Conservation (phyloP, 148 eudicot species). For the Talinum fruticosum region DNA sequence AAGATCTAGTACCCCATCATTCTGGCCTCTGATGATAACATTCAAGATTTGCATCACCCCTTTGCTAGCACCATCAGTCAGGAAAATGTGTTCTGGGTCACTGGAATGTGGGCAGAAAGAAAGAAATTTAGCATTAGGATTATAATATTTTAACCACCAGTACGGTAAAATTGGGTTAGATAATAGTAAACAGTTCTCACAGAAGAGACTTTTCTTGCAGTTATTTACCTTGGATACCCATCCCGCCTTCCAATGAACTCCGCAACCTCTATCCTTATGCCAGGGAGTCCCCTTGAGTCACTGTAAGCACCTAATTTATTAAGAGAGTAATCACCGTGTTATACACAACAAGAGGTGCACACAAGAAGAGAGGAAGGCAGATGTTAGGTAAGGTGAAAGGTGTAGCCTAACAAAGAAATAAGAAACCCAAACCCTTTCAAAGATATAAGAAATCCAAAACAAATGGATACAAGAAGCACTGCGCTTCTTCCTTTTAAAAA, state of each 20-base stretch:
- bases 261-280: slow-evolving; percentile 85
- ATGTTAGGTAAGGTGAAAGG: not conserved
- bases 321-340: not conserved
- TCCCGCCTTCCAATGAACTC: slow-evolving; percentile 92
- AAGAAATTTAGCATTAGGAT: slow-evolving; percentile 7
- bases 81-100: slow-evolving; percentile 92
- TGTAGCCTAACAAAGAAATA: not conserved
- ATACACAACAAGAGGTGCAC: not conserved
- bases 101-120: slow-evolving; percentile 36
- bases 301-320: slow-evolving; percentile 82
- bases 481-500: no score
- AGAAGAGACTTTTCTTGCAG: slow-evolving; percentile 4
- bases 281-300: slow-evolving; percentile 96
- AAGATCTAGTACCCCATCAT: slow-evolving; percentile 71
- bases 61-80: slow-evolving; percentile 99
- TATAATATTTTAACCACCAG: slow-evolving; percentile 1
- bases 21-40: slow-evolving; percentile 58
- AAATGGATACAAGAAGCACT: not conserved
- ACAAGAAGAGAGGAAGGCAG: not conserved
- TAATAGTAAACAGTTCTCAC: not conserved
- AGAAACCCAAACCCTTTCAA: not conserved
- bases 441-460: not conserved
- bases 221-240: slow-evolving; percentile 89
- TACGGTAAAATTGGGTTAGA: slow-evolving; percentile 10
- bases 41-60: slow-evolving; percentile 94